Evolutionary conservation across 1,284 basidiomycete species (phyloP).

Genomic region (Microbotryum violaceum): DNA sequence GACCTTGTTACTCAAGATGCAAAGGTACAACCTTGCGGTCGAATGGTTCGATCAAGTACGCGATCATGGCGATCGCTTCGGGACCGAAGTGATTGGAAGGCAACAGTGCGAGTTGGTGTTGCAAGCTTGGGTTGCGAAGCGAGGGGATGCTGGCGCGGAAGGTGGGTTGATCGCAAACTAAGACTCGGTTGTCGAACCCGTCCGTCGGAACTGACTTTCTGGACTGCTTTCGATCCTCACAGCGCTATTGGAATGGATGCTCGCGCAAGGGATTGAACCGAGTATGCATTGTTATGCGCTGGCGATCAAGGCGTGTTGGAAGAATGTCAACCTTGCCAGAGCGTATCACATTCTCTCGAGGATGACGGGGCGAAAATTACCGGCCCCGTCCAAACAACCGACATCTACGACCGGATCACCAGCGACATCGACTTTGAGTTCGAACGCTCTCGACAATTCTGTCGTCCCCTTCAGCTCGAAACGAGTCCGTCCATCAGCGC

Average conservation of each 20-base stretch:
- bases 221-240: background rate
- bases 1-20: constrained; percentile 14
- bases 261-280: background rate
- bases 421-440: background rate
- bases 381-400: background rate
- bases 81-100: constrained; percentile 6
- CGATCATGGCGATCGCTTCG: constrained; percentile 26
- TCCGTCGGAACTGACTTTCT: background rate
- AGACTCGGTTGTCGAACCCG: too few relatives aligned
- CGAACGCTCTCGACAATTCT: background rate
- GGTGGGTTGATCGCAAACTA: too few relatives aligned
- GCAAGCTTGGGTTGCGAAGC: constrained; percentile 15
- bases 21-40: constrained; percentile 17
- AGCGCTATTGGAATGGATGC: constrained; percentile 13
- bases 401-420: background rate
- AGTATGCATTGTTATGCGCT: constrained; percentile 7
- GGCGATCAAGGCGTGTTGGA: constrained; percentile 15
- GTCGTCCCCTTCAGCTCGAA: background rate
- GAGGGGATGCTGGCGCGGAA: constrained; percentile 21
- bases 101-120: constrained; percentile 30
- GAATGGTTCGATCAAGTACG: constrained; percentile 25
- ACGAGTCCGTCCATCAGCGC: background rate
- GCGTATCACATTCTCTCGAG: constrained; percentile 7
- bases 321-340: background rate
- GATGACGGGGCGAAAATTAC: constrained; percentile 1